A percentile compares a stretch with the other conserved stretches of the same genome.
Conservation (phyloP, 192 early-diverging fungal genomes). For the Backusella macrospora region DNA sequence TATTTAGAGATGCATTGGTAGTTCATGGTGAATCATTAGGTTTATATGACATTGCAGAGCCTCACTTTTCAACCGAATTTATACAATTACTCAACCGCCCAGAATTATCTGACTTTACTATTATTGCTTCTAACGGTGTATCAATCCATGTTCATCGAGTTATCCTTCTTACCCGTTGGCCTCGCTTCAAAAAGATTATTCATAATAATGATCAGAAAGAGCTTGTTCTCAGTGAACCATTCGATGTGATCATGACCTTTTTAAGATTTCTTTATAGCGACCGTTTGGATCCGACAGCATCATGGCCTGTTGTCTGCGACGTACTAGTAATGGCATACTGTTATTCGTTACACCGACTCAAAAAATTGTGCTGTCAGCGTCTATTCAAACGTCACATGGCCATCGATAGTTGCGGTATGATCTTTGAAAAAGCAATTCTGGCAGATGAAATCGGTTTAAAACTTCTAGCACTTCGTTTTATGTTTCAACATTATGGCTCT, state of each 20-base stretch:
- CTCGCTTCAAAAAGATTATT: constrained; percentile 56
- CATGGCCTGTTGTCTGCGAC: constrained; percentile 48
- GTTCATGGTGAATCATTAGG: constrained; percentile 60
- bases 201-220: constrained; percentile 56
- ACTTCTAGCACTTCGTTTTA: constrained; percentile 49
- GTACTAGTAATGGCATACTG: constrained; percentile 61
- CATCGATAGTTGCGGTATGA: constrained; percentile 52
- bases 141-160: constrained; percentile 60
- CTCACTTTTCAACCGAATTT: constrained; percentile 45
- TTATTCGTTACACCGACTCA: constrained; percentile 57
- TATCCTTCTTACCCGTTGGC: constrained; percentile 61
- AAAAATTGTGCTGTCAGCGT: constrained; percentile 55
- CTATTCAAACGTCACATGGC: constrained; percentile 51
- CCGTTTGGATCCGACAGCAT: constrained; percentile 41
- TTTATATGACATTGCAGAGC: constrained; percentile 53
- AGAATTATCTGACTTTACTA: constrained; percentile 61
- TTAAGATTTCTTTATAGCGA: constrained; percentile 65
- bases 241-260: constrained; percentile 52
- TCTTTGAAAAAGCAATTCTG: constrained; percentile 57
- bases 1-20: constrained; percentile 46
- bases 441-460: constrained; percentile 58
- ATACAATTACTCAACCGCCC: constrained; percentile 49
- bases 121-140: constrained; percentile 41
- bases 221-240: constrained; percentile 48
- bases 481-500: constrained; percentile 55